Percentiles rank a stretch among this genome's conserved stretches.
Evolutionary conservation across 345 rosid species (phyloP).

Genomic region (Eutrema japonicum): DNA sequence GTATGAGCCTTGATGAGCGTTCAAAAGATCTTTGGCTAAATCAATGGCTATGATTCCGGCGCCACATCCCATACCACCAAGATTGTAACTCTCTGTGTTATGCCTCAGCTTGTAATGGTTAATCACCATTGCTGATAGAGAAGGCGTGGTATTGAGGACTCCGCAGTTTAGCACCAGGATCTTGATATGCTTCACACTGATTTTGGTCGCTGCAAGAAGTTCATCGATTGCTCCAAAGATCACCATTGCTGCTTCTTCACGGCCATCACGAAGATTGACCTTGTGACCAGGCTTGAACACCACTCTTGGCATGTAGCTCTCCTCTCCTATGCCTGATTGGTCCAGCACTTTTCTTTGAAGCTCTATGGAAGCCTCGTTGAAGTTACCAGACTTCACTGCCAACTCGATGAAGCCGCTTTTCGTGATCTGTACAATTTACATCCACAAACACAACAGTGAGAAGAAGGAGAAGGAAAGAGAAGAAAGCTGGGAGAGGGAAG

Average conservation of each 20-base stretch:
- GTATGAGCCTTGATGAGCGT: slow-evolving; percentile 56
- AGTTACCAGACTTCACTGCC: slow-evolving; percentile 63
- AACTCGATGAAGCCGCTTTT: slow-evolving; percentile 59
- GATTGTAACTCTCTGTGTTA: slow-evolving; percentile 66
- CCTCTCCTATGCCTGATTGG: slow-evolving; percentile 77
- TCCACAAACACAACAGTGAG: slow-evolving; percentile 25
- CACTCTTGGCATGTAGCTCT: slow-evolving; percentile 62
- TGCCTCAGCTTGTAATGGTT: slow-evolving; percentile 73
- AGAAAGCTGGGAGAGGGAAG: background rate
- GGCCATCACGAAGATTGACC: slow-evolving; percentile 53
- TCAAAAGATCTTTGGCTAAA: slow-evolving; percentile 61
- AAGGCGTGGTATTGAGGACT: slow-evolving; percentile 69
- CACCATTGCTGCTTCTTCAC: slow-evolving; percentile 76
- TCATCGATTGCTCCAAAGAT: slow-evolving; percentile 66
- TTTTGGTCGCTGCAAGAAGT: slow-evolving; percentile 58
- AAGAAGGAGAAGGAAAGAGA: background rate
- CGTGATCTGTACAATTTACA: slow-evolving; percentile 51
- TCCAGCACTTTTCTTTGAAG: slow-evolving; percentile 55
- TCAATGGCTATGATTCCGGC: slow-evolving; percentile 77
- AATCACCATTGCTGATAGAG: slow-evolving; percentile 70
- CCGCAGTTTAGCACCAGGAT: slow-evolving; percentile 74
- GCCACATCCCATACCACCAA: slow-evolving; percentile 85
- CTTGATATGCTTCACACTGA: slow-evolving; percentile 54
- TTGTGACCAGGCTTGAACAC: slow-evolving; percentile 53
- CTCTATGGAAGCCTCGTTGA: slow-evolving; percentile 55